Evolutionary conservation across 495 filamentous ascomycete genomes (phyloP).

Genomic region (Aspergillus funiculosus): DNA sequence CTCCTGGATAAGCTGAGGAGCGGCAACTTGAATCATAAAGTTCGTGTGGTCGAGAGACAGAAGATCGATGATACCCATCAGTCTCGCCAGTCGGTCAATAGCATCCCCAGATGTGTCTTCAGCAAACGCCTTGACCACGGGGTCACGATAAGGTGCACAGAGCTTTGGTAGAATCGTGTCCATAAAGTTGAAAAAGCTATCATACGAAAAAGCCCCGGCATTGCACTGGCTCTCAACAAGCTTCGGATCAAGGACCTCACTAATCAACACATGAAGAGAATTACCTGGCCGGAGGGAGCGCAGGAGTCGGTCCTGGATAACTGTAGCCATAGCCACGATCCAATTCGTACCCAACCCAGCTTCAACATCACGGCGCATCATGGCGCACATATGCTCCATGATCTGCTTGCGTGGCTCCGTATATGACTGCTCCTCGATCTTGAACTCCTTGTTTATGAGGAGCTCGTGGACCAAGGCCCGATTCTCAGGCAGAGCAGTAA

Average conservation of each 20-base stretch:
- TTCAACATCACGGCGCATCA: slow-evolving; percentile 71
- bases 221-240: slow-evolving; percentile 69
- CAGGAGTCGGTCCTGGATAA: slow-evolving; percentile 76
- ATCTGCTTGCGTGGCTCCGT: slow-evolving; percentile 47
- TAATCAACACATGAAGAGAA: slow-evolving; percentile 75
- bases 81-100: slow-evolving; percentile 73
- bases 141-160: slow-evolving; percentile 86
- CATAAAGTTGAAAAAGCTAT: slow-evolving; percentile 89
- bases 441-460: slow-evolving; percentile 80
- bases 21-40: slow-evolving; percentile 76
- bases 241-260: slow-evolving; percentile 76
- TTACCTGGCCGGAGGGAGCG: slow-evolving; percentile 73
- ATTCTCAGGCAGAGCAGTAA: slow-evolving; percentile 74
- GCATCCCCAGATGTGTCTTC: slow-evolving; percentile 72
- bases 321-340: slow-evolving; percentile 79
- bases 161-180: slow-evolving; percentile 82
- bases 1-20: slow-evolving; percentile 75
- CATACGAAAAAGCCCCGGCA: slow-evolving; percentile 84
- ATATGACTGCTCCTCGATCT: slow-evolving; percentile 49
- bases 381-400: slow-evolving; percentile 61
- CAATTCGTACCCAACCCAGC: slow-evolving; percentile 64
- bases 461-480: slow-evolving; percentile 84
- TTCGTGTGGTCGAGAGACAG: slow-evolving; percentile 95
- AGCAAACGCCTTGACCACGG: slow-evolving; percentile 70
- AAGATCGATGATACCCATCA: slow-evolving; percentile 82